Conservation (phyloP, 2,329 filamentous ascomycete genomes). For the Aspergillus ibericus region DNA sequence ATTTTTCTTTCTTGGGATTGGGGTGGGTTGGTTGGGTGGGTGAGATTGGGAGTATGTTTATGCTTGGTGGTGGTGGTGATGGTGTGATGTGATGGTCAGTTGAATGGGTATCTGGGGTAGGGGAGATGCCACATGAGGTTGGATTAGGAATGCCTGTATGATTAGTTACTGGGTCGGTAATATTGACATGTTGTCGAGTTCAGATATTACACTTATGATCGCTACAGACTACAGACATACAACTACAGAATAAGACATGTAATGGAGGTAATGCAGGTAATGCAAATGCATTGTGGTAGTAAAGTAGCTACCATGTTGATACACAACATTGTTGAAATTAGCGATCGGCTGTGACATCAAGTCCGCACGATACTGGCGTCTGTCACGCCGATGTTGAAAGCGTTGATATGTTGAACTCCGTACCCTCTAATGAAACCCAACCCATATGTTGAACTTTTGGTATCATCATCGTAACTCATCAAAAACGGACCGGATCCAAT, state of each 20-base stretch:
- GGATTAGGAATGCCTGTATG: too few species aligned
- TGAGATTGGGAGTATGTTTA: too few species aligned
- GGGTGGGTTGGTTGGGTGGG: not conserved
- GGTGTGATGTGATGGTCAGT: too few species aligned
- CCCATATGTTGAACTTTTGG: constrained; percentile 46
- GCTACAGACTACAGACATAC: too few species aligned
- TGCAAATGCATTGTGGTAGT: constrained; percentile 1
- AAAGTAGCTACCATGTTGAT: constrained; percentile 20
- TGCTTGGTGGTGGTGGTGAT: too few species aligned
- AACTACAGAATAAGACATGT: too few species aligned
- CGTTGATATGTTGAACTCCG: constrained; percentile 23
- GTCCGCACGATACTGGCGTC: constrained; percentile 14
- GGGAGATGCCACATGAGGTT: too few species aligned
- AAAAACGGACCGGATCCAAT: constrained; percentile 27
- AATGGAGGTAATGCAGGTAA: too few species aligned
- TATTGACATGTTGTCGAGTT: too few species aligned
- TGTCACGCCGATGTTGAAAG: constrained; percentile 47
- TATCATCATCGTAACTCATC: constrained; percentile 45
- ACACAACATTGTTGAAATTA: constrained; percentile 41
- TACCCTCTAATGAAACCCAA: constrained; percentile 40
- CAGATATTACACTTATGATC: too few species aligned
- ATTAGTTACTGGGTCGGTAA: too few species aligned
- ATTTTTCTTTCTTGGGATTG: not conserved
- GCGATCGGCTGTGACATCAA: constrained; percentile 22
- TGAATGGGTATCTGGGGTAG: too few species aligned